Evolutionary conservation across 257 asterid genomes (phyloP), one percentile per base, ranked within the genome.

Genomic region (Leptodermis oblonga): DNA sequence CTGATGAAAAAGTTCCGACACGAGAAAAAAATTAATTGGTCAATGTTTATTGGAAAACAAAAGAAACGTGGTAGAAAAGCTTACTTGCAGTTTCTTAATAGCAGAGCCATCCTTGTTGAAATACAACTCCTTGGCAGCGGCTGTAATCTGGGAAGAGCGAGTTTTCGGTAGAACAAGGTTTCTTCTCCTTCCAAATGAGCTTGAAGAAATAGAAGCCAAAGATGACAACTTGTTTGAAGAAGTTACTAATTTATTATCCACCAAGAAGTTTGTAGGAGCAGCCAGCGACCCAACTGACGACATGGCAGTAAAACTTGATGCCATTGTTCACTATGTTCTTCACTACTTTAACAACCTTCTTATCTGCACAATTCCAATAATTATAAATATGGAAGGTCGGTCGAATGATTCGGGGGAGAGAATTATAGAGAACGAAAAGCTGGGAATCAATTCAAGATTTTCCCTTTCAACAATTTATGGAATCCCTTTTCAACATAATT

Each of bases 41-140:
- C 25, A 65, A 51, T 33, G 49, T 43, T 31, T 11, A 6, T 17
- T 56, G 37, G 10, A 2, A 31, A 18, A 25, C 4, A 13, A 52
- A 22, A 37, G 22, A 36, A 61, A 34, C 7, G 9, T 2, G 36
- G 37, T n/a, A 59, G 37, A 42, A 36, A 65, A 14, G 25, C 70
- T 39, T 54, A 89, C 99, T 81, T 88, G 97, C 48, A 94, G 87
- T 66, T 72, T 91, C 90, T 86, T 94, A 59, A 91, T 91, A 43
- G 99, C 90, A 13, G 97, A 91, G 36, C 99, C 99, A 82, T 94
- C 99, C 84, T 91, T 87, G 80, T 94, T 94, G 85, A 94, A 94
- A 66, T 89, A 84, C 82, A 91, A 61, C 55, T 94, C 99, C 80
- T 91, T 94, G 1, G 95, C 90, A 26, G 97, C 92, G 22, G 97